These are phyloP conservation scores for Cubamyces sp. DNA, from an alignment of 768 basidiomycete genomes.

Conservation along the genomic window DNA sequence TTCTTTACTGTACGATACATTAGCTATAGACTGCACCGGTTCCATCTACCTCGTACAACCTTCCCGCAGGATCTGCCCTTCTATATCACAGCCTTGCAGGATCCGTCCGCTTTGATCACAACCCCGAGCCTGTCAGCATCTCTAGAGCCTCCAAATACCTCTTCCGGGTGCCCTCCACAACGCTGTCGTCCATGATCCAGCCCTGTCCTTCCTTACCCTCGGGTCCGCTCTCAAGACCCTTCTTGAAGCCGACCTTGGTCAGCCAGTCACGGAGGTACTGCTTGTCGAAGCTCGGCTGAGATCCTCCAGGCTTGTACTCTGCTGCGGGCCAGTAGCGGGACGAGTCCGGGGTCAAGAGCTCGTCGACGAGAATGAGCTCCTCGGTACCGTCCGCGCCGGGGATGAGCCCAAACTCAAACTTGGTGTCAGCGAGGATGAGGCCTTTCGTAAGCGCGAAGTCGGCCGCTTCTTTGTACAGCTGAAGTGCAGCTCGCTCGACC, in stretches of 20 bases:
- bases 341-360: constrained; percentile 96
- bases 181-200: constrained; percentile 75
- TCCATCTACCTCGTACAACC: not conserved
- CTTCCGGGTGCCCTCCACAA: constrained; percentile 75
- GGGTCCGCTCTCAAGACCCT: constrained; percentile 78
- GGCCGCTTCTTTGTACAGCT: constrained; percentile 75
- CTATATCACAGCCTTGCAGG: too few relatives aligned
- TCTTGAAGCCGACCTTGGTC: constrained; percentile 68
- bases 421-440: constrained; percentile 95
- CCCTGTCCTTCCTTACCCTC: constrained; percentile 68
- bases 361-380: constrained; percentile 88
- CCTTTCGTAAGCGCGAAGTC: constrained; percentile 73
- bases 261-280: constrained; percentile 95
- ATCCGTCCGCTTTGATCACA: not conserved
- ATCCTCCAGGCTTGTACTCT: constrained; percentile 69
- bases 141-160: constrained; percentile 82
- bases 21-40: constrained; percentile 4
- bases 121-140: constrained; percentile 42
- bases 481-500: constrained; percentile 62
- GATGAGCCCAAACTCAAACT: constrained; percentile 96
- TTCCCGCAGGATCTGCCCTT: too few relatives aligned
- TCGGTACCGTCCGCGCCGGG: constrained; percentile 32
- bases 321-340: constrained; percentile 93
- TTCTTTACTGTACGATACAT: constrained; percentile 11
- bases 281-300: constrained; percentile 95